Base-by-base conservation (phyloP, 2,329 filamentous ascomycete species). In the Trichoderma simmonsii region DNA sequence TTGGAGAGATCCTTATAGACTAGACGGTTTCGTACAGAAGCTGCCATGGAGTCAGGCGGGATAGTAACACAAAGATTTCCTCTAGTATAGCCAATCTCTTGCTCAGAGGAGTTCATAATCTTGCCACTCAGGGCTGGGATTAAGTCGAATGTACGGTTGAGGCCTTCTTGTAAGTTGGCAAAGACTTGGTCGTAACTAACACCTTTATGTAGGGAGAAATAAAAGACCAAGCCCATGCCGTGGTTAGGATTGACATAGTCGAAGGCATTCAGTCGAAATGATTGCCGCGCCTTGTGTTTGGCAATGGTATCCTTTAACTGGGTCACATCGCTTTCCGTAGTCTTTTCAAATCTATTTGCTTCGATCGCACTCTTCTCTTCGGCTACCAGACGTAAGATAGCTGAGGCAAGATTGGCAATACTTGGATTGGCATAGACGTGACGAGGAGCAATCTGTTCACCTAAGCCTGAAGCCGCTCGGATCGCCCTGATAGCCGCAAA, bases 51-150 rank as follows among this genome's bases (percentile, higher is more conserved):
- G 4, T 30, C 6, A 15, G 61, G 61, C 0, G 61, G 39, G 24
- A 51, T 30, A 7, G 61, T 48, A 64, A 64, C 61, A n/a, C 61
- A 48, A 0, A 76, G 66, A 11, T 78, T 74, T 15, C 76, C 75
- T 28, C 75, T 74, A 6, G 48, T 74, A 60, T 77, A 77, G 8
- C 76, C 77, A 34, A 77, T 75, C 39, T 78, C 77, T 3, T 78
- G 75, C 51, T 75, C 75, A 0, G 77, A 77, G 18, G 72, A 72
- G 39, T 72, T 54, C 73, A 81, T 82, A 63, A 84, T 76, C 43
- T 77, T 80, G n/a, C 82, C 82, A 0, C 76, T 76, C 0, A 83
- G 77, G 18, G 76, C 80, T 6, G 82, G 81, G 14, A 83, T 80
- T 67, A 82, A 71, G 1, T 80, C 75, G 3, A 83, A 75, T 3